Base-by-base conservation (phyloP, 2,329 filamentous ascomycete species). In the Talaromyces islandicus region DNA sequence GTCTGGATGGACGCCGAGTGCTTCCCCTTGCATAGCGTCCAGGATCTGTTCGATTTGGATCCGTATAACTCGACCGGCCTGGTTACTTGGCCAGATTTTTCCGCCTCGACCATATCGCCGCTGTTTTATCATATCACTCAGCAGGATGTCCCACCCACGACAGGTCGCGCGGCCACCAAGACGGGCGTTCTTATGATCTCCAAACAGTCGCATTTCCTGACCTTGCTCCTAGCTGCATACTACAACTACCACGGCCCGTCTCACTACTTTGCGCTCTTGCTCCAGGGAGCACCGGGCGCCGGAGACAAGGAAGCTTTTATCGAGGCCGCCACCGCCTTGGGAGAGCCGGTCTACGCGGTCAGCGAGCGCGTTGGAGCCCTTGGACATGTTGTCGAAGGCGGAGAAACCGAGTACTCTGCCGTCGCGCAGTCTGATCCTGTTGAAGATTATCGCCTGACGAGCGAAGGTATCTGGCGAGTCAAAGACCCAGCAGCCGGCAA, bases 1-100 rank as follows among this genome's bases (percentile, higher is more conserved):
- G 74, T 86, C 19, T 85, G 83, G 70, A 78, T 86, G 66, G 84
- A 86, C 65, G 80, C 81, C 59, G 83, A 85, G 65, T 78, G 77
- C 62, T 83, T 85, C 65, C 82, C 83, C 12, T 68, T 79, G 25
- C 72, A 75, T 51, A 73, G 80, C 56, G 78, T 79, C 0, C 72
- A 73, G 25, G 62, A 69, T 4, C 69, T 86, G 14, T 81, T 86
- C 64, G 70, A 77, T n/a, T 71, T 75, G 1, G 78, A 82, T 41
- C 81, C 82, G 0, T 86, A 81, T 68, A 74, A 65, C 6, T 78
- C 79, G 1, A 77, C 75, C 1, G 84, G 84, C 14, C 71, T 85
- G 57, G 75, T 86, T 17, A 78, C 80, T 17, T 86, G 82, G 82
- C 83, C 83, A 17, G 84, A 86, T 66, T 83, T 79, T 61, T 80